Evolutionary conservation across 1,284 basidiomycete genomes (phyloP).

Genomic region (Sanghuangporus sanghuang): DNA sequence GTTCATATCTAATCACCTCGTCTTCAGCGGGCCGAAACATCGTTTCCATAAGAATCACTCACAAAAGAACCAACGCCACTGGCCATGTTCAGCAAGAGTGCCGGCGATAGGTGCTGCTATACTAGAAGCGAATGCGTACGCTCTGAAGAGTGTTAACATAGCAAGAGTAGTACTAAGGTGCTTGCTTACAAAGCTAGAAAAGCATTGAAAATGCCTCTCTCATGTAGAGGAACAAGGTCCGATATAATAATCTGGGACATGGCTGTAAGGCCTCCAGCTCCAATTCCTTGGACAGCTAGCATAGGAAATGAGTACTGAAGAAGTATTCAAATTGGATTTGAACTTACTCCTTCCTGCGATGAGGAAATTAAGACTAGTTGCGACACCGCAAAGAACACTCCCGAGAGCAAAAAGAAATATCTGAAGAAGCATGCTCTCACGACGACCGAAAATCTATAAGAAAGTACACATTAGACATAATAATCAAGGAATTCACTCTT

Average conservation of each 20-base stretch:
- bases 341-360: constrained; percentile 33
- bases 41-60: constrained; percentile 9
- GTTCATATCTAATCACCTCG: constrained; percentile 23
- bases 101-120: constrained; percentile 31
- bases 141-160: not conserved
- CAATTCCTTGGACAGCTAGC: constrained; percentile 29
- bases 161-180: not conserved
- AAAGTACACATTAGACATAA: not conserved
- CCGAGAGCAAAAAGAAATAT: constrained; percentile 34
- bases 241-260: constrained; percentile 29
- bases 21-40: not conserved
- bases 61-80: constrained; percentile 29
- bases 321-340: no score
- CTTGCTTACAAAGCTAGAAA: constrained; percentile 24
- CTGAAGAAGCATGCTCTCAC: constrained; percentile 29
- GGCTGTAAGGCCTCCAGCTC: constrained; percentile 30
- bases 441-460: constrained; percentile 29
- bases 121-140: constrained; percentile 26
- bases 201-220: constrained; percentile 35
- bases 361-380: constrained; percentile 38
- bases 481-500: not conserved
- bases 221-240: constrained; percentile 35
- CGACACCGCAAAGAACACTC: constrained; percentile 36
- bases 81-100: constrained; percentile 24
- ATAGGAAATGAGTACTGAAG: not conserved